A percentile compares a stretch with the other conserved stretches of the same genome.
Evolutionary conservation across 108 stramenopile genomes (phyloP).

Genomic region (Aureococcus anophagefferens): DNA sequence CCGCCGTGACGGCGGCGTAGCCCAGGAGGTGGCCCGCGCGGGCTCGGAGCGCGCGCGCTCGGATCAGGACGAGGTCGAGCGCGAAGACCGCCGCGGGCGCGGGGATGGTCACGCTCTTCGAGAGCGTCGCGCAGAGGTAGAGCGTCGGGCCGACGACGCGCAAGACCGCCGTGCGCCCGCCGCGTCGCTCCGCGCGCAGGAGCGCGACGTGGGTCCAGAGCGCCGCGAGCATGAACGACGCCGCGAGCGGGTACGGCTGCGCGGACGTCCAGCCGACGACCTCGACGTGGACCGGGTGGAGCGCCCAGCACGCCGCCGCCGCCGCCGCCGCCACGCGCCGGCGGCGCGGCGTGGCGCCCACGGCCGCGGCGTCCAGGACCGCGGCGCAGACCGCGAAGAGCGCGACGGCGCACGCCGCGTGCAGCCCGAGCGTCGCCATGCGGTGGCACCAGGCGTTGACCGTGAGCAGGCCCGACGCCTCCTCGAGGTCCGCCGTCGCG

Average conservation of each 20-base stretch:
- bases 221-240: not conserved
- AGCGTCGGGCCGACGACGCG: not conserved
- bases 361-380: not conserved
- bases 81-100: not conserved
- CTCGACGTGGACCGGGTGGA: not conserved
- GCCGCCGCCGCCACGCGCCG: not conserved
- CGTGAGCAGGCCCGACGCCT: not conserved
- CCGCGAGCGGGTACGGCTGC: not conserved
- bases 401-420: not conserved
- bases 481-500: not conserved
- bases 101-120: not conserved
- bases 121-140: not conserved
- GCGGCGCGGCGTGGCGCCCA: not conserved
- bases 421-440: not conserved
- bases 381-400: not conserved
- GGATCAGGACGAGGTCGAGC: not conserved
- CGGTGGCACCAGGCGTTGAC: not conserved
- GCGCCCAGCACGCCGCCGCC: not conserved
- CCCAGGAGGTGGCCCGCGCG: not conserved
- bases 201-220: not conserved
- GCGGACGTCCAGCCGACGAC: not conserved
- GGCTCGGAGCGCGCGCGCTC: not conserved
- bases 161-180: not conserved
- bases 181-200: not conserved
- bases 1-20: not conserved